Evolutionary conservation across 2,329 filamentous ascomycete genomes (phyloP).

Genomic region (Alternaria novae-zelandiae): DNA sequence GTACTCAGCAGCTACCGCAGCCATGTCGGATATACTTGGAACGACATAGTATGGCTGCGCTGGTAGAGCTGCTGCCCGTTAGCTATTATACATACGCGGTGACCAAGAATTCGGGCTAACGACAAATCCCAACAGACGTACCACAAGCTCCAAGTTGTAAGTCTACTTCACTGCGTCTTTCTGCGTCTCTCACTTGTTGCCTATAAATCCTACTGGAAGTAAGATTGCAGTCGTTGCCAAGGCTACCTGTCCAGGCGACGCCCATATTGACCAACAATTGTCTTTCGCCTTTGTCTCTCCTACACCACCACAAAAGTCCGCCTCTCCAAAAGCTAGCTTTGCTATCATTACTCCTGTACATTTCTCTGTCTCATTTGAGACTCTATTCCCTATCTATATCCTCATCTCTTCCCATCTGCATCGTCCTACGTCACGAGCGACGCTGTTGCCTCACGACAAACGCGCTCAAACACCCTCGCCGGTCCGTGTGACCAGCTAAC

Average conservation of each 20-base stretch:
- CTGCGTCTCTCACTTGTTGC: conserved; percentile 12
- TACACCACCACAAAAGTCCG: conserved; percentile 7
- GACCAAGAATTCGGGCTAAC: conserved; percentile 38
- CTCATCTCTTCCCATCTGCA: conserved; percentile 21
- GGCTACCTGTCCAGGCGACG: conserved; percentile 9
- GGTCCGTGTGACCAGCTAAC: conserved; percentile 36
- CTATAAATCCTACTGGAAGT: conserved; percentile 10
- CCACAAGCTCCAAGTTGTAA: conserved; percentile 79
- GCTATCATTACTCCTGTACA: conserved; percentile 26
- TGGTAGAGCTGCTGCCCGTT: background rate
- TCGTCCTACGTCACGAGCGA: conserved; percentile 8
- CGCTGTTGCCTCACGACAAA: conserved; percentile 21
- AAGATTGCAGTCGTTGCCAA: conserved; percentile 19
- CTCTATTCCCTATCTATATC: conserved; percentile 8
- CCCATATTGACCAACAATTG: conserved; percentile 10
- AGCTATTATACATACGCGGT: conserved; percentile 17
- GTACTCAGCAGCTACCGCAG: background rate
- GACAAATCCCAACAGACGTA: conserved; percentile 58
- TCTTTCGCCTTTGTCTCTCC: conserved; percentile 10
- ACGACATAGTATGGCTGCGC: background rate
- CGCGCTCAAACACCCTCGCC: conserved; percentile 17
- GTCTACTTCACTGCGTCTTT: conserved; percentile 46
- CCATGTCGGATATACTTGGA: background rate
- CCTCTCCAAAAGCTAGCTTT: conserved; percentile 11
- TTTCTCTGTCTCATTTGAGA: conserved; percentile 22